phyloP scores from a whole-genome alignment of 2,329 filamentous ascomycete species.

The Pseudogymnoascus sp. region DNA sequence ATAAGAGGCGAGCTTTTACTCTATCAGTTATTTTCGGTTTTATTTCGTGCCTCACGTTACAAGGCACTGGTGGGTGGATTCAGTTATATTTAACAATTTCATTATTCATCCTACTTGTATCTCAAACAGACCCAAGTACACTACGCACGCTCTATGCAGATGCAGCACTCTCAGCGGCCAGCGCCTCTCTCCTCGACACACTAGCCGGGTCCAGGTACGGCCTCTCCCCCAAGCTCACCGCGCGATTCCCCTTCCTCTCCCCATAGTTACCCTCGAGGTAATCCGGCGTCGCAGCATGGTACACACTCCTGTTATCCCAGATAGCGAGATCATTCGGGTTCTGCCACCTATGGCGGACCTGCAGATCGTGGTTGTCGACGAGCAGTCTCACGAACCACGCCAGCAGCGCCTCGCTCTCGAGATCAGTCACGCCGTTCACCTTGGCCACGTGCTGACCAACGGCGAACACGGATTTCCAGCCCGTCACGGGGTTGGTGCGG shows the following conservation, averaged over 20 bases:
- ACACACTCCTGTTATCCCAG: constrained; percentile 49
- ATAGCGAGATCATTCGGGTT: constrained; percentile 36
- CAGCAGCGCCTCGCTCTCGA: constrained; percentile 41
- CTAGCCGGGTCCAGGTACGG: constrained; percentile 42
- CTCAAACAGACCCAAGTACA: not conserved
- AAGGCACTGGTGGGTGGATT: not conserved
- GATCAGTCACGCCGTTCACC: constrained; percentile 42
- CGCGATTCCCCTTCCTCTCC: constrained; percentile 37
- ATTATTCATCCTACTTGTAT: not conserved
- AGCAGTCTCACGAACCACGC: constrained; percentile 44
- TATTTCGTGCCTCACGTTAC: not conserved
- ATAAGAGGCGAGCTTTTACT: not conserved
- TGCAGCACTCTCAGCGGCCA: constrained; percentile 20
- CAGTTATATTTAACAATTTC: not conserved
- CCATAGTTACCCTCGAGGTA: constrained; percentile 36
- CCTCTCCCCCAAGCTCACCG: constrained; percentile 42
- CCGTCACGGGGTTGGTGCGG: constrained; percentile 49
- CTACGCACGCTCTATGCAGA: constrained; percentile 1
- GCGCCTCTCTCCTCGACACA: constrained; percentile 34
- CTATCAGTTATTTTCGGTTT: not conserved
- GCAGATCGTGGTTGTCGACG: constrained; percentile 47
- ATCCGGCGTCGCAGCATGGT: constrained; percentile 47
- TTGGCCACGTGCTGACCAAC: constrained; percentile 42
- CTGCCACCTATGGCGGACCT: constrained; percentile 35
- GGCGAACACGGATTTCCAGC: constrained; percentile 48